These are phyloP conservation scores for Hibiscus syriacus DNA, from an alignment of 345 rosid genomes.

Conservation along the genomic window DNA sequence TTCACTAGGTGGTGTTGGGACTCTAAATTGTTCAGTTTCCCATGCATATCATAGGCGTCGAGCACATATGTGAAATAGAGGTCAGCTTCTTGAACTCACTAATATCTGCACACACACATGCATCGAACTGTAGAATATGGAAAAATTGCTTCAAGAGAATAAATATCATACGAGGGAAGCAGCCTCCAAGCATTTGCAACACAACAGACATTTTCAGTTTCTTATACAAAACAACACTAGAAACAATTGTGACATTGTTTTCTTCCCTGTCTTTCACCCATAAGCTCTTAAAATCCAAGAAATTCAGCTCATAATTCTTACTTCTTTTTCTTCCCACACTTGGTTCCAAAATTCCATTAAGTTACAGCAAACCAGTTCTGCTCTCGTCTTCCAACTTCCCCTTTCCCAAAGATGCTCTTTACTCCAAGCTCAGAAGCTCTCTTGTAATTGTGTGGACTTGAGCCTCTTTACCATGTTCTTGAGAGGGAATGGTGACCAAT, in stretches of 20 bases:
- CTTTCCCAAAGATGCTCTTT: slow-evolving; percentile 65
- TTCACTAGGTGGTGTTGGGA: slow-evolving; percentile 52
- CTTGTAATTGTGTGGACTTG: slow-evolving; percentile 50
- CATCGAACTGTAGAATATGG: too few species aligned
- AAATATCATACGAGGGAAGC: neutral
- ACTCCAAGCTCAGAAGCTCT: slow-evolving; percentile 65
- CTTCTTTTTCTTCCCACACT: slow-evolving; percentile 63
- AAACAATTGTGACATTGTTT: slow-evolving; percentile 37
- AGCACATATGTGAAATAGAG: slow-evolving; percentile 63
- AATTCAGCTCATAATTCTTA: slow-evolving; percentile 62
- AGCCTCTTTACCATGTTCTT: slow-evolving; percentile 44
- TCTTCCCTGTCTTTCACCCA: slow-evolving; percentile 46
- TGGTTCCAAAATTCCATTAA: slow-evolving; percentile 77
- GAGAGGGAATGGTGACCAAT: slow-evolving; percentile 53
- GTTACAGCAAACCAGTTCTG: slow-evolving; percentile 76
- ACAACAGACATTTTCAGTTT: slow-evolving; percentile 22
- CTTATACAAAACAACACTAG: too few species aligned
- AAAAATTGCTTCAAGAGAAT: too few species aligned
- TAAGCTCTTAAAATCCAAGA: slow-evolving; percentile 41
- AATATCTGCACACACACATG: slow-evolving; percentile 42
- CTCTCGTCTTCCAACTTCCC: slow-evolving; percentile 73
- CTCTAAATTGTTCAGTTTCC: slow-evolving; percentile 46
- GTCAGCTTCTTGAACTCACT: slow-evolving; percentile 41
- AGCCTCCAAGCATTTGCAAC: neutral
- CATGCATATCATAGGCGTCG: slow-evolving; percentile 58